phyloP scores from a whole-genome alignment of 2,329 filamentous ascomycete genomes.

The Xylaria sp. region DNA sequence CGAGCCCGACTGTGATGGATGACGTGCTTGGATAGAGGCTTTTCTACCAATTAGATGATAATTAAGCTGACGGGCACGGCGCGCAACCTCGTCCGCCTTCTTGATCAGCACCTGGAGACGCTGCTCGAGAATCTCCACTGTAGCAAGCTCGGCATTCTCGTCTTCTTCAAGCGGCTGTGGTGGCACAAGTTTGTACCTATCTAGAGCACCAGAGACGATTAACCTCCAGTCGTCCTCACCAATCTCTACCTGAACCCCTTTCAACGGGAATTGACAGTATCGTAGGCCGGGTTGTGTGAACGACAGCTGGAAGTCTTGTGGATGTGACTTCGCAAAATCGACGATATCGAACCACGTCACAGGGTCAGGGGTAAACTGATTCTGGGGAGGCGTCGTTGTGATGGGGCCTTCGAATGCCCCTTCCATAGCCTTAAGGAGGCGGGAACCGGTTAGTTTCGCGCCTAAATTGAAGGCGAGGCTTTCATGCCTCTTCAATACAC shows the following conservation, averaged over 20 bases:
- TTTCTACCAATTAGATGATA: conserved; percentile 80
- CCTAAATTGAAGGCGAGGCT: conserved; percentile 87
- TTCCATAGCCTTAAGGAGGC: conserved; percentile 86
- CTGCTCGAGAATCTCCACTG: conserved; percentile 83
- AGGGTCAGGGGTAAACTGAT: conserved; percentile 62
- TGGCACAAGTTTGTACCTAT: conserved; percentile 76
- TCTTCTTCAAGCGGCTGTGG: conserved; percentile 85
- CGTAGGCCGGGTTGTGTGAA: conserved; percentile 74
- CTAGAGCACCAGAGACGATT: conserved; percentile 83
- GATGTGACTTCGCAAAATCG: conserved; percentile 82
- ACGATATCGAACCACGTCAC: conserved; percentile 89
- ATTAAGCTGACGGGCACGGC: conserved; percentile 76
- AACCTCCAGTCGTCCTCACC: conserved; percentile 87
- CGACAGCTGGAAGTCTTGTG: conserved; percentile 78
- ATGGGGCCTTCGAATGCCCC: conserved; percentile 86
- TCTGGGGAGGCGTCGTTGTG: conserved; percentile 61
- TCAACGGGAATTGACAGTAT: conserved; percentile 83
- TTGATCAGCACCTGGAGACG: conserved; percentile 81
- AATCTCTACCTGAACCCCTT: conserved; percentile 84
- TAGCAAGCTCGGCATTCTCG: conserved; percentile 84
- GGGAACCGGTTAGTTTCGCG: conserved; percentile 82
- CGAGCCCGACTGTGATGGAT: conserved; percentile 55
- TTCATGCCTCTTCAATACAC: conserved; percentile 84
- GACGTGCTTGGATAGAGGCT: conserved; percentile 74
- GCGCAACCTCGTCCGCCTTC: conserved; percentile 77